phyloP scores from a whole-genome alignment of 2,329 filamentous ascomycete genomes.

The Xylariaceae sp. region DNA sequence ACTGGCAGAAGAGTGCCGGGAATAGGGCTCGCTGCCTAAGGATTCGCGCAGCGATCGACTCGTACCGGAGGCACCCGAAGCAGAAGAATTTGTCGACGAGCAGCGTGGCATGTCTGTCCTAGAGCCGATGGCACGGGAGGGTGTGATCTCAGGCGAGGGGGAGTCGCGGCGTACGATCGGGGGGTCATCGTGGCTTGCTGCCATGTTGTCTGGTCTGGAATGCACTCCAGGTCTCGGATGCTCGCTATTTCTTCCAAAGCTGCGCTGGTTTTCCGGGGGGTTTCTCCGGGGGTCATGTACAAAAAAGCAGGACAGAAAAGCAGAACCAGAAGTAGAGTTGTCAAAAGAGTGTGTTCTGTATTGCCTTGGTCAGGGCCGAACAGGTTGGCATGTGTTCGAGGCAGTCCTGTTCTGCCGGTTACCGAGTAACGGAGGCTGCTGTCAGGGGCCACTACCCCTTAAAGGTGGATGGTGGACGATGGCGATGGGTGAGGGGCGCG shows the following conservation, averaged over 20 bases:
- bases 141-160: slow-evolving; percentile 56
- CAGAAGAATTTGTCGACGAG: slow-evolving; percentile 54
- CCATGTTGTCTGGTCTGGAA: too few species aligned
- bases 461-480: not conserved
- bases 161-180: slow-evolving; percentile 45
- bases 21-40: slow-evolving; percentile 48
- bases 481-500: too few species aligned
- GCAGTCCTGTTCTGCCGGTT: too few species aligned
- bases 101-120: slow-evolving; percentile 54
- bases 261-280: too few species aligned
- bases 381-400: too few species aligned
- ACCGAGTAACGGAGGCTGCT: not conserved
- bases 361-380: too few species aligned
- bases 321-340: too few species aligned
- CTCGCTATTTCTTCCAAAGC: too few species aligned
- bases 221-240: too few species aligned
- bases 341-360: too few species aligned
- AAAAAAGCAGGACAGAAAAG: too few species aligned
- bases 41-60: slow-evolving; percentile 45
- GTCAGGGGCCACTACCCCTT: slow-evolving; percentile 6
- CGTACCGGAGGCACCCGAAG: slow-evolving; percentile 48
- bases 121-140: slow-evolving; percentile 54
- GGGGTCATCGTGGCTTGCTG: slow-evolving; percentile 26
- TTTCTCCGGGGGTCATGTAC: too few species aligned
- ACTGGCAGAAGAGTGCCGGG: slow-evolving; percentile 58